phyloP scores from a whole-genome alignment of 225 moss, liverwort and hornwort genomes.

The Climacium dendroides region DNA sequence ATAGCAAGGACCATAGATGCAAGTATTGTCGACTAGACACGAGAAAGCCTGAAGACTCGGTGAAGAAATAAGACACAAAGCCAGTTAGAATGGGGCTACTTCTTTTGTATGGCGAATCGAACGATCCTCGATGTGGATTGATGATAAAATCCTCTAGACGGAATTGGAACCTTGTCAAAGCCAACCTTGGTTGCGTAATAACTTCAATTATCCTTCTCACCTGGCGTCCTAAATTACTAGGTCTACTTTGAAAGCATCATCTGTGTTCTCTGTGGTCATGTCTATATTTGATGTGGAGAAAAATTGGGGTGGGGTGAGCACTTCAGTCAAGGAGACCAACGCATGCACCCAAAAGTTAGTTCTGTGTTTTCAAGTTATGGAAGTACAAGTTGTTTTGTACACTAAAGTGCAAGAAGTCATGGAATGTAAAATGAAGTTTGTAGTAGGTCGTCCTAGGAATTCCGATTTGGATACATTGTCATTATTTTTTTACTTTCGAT shows the following conservation, averaged over 20 bases:
- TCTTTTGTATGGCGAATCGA: not conserved
- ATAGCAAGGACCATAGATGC: not conserved
- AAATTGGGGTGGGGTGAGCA: not conserved
- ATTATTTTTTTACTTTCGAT: no score
- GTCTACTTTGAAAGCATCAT: not conserved
- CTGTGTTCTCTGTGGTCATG: not conserved
- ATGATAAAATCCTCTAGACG: not conserved
- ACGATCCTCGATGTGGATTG: not conserved
- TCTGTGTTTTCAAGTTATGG: no score
- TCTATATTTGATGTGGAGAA: not conserved
- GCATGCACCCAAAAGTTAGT: no score
- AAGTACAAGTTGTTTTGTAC: no score
- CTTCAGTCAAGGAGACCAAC: not conserved
- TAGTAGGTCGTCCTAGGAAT: no score
- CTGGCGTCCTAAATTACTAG: not conserved
- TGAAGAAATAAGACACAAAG: not conserved
- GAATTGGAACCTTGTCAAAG: not conserved
- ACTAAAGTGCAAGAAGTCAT: no score
- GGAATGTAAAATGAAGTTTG: no score
- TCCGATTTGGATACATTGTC: no score
- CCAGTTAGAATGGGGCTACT: not conserved
- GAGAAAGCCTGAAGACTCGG: not conserved
- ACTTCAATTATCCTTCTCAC: not conserved
- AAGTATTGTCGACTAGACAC: not conserved
- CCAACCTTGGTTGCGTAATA: not conserved